Evolutionary conservation across 2,329 filamentous ascomycete species (phyloP).

Genomic region (Neobulgaria alba): DNA sequence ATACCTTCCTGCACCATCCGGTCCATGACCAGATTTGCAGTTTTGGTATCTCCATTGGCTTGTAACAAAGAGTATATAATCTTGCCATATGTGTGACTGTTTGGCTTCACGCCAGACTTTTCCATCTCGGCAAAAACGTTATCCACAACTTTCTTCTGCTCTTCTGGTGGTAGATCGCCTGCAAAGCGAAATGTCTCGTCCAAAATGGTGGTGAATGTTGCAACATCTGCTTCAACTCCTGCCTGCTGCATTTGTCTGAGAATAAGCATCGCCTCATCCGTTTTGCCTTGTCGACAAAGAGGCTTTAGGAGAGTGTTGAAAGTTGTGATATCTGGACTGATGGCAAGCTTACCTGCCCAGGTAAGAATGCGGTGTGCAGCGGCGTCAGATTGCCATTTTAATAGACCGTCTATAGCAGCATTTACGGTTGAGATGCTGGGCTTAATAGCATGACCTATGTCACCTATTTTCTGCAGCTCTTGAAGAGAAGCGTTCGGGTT

Average conservation of each 20-base stretch:
- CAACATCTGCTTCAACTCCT: constrained; percentile 50
- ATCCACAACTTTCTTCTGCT: constrained; percentile 45
- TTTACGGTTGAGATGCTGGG: constrained; percentile 62
- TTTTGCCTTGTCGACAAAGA: constrained; percentile 41
- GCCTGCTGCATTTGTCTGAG: constrained; percentile 50
- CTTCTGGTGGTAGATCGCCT: constrained; percentile 32
- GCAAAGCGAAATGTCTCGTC: constrained; percentile 45
- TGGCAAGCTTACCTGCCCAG: constrained; percentile 35
- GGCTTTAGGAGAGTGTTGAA: constrained; percentile 64
- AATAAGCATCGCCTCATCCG: constrained; percentile 41
- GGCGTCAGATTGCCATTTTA: constrained; percentile 38
- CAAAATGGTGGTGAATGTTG: constrained; percentile 66
- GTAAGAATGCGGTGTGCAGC: constrained; percentile 45
- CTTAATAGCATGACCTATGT: constrained; percentile 33
- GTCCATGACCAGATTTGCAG: constrained; percentile 51
- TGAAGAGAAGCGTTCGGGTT: constrained; percentile 13
- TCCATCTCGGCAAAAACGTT: constrained; percentile 50
- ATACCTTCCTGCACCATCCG: constrained; percentile 50
- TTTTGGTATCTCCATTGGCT: constrained; percentile 29
- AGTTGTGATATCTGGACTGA: constrained; percentile 39
- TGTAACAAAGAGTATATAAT: constrained; percentile 56
- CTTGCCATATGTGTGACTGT: constrained; percentile 57
- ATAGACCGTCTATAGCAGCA: constrained; percentile 55
- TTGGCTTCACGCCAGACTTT: constrained; percentile 46
- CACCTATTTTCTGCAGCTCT: constrained; percentile 24